phyloP scores from a whole-genome alignment of 495 filamentous ascomycete genomes.

The Penicillium soppii region DNA sequence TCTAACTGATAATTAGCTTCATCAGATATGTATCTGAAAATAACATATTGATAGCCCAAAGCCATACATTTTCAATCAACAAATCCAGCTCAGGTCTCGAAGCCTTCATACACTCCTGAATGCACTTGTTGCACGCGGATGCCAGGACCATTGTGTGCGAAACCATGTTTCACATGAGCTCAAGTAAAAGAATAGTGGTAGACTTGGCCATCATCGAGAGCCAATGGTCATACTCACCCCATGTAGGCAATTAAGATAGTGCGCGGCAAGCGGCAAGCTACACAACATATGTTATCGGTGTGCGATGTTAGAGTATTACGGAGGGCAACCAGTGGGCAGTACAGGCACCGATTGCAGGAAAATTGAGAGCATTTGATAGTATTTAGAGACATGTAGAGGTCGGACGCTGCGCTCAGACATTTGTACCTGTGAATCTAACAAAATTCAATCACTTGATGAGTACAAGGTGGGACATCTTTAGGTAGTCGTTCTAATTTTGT shows the following conservation, averaged over 20 bases:
- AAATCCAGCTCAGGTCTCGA: too few species aligned
- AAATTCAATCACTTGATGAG: conserved; percentile 4
- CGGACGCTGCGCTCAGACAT: neutral
- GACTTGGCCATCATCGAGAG: neutral
- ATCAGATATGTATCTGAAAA: neutral
- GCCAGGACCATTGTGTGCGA: conserved; percentile 1
- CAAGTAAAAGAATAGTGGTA: neutral
- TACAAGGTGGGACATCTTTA: neutral
- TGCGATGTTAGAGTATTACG: neutral
- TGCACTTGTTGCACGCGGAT: conserved; percentile 1
- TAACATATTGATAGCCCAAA: too few species aligned
- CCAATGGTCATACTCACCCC: neutral
- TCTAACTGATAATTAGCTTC: neutral
- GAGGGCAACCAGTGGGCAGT: neutral
- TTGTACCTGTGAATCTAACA: neutral
- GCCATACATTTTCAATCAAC: too few species aligned
- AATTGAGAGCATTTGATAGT: neutral
- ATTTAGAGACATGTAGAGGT: neutral
- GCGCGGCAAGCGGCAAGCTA: conserved; percentile 1
- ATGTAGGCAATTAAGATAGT: neutral
- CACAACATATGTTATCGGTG: conserved; percentile 5
- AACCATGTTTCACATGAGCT: conserved; percentile 14
- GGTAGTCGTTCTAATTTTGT: too few species aligned
- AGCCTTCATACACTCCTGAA: conserved; percentile 6
- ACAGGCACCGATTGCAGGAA: neutral